phyloP scores from a whole-genome alignment of 768 basidiomycete species.

The Mycena polygramma region DNA sequence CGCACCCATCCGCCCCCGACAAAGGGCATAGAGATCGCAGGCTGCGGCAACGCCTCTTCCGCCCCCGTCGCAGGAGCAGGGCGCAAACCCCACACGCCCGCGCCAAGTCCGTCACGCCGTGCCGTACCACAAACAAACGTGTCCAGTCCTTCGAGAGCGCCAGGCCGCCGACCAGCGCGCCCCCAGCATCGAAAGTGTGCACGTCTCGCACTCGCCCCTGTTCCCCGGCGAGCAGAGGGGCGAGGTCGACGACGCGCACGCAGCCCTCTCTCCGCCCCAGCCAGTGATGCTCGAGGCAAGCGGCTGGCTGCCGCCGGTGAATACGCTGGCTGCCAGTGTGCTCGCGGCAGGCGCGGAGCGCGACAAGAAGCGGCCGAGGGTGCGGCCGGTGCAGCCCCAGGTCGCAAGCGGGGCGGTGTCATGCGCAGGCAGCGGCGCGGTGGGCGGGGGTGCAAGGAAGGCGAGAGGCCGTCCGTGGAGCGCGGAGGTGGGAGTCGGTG shows the following conservation, averaged over 20 bases:
- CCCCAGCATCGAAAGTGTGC: slow-evolving; percentile 42
- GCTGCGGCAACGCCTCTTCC: not conserved
- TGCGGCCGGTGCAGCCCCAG: slow-evolving; percentile 26
- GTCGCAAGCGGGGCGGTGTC: not conserved
- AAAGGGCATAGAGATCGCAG: slow-evolving; percentile 26
- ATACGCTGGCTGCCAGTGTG: not conserved
- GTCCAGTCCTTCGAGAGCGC: not conserved
- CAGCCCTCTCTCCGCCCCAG: slow-evolving; percentile 44
- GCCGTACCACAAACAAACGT: not conserved
- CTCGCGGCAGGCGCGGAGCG: slow-evolving; percentile 20
- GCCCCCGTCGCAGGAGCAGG: too few species aligned
- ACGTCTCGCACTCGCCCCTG: not conserved
- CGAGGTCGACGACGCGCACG: not conserved
- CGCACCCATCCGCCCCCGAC: slow-evolving; percentile 34
- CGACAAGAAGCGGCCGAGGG: slow-evolving; percentile 31
- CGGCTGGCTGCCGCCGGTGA: not conserved
- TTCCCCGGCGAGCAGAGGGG: not conserved
- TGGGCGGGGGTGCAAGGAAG: slow-evolving; percentile 32
- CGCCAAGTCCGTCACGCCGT: not conserved
- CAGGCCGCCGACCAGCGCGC: not conserved
- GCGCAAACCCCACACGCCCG: not conserved
- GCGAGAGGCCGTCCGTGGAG: slow-evolving; percentile 36
- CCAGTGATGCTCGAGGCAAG: too few species aligned
- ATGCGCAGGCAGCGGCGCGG: too few species aligned
- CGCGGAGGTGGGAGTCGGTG: slow-evolving; percentile 28